Conservation (phyloP, 495 filamentous ascomycete genomes). For the Neurospora sublineolata region DNA sequence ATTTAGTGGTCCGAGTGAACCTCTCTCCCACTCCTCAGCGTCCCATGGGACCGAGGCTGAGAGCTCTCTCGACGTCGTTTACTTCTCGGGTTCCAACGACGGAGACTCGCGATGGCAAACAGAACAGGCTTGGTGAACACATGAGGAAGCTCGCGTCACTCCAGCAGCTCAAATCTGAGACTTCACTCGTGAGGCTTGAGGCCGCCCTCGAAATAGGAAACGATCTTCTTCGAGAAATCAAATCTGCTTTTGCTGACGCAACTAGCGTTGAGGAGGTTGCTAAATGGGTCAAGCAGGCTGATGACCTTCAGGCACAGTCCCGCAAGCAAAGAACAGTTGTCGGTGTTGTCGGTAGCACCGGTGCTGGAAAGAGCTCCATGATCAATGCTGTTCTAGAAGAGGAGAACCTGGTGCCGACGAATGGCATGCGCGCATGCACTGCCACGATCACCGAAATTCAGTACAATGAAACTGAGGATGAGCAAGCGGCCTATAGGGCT, state of each 20-base stretch:
- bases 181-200: constrained; percentile 16
- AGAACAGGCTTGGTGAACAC: not conserved
- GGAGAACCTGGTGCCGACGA: constrained; percentile 30
- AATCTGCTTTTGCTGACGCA: constrained; percentile 3
- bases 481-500: constrained; percentile 38
- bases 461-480: constrained; percentile 39
- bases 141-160: not conserved
- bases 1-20: not conserved
- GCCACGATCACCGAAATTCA: constrained; percentile 56
- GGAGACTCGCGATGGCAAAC: not conserved
- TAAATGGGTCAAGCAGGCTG: constrained; percentile 35
- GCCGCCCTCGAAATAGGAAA: constrained; percentile 8
- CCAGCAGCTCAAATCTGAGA: not conserved
- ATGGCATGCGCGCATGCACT: constrained; percentile 46
- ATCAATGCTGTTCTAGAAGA: constrained; percentile 52
- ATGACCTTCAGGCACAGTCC: constrained; percentile 11
- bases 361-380: constrained; percentile 48
- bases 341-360: constrained; percentile 48
- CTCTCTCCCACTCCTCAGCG: not conserved
- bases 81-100: not conserved
- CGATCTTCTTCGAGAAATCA: constrained; percentile 12
- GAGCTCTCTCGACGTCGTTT: not conserved
- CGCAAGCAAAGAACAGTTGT: constrained; percentile 30
- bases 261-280: constrained; percentile 5
- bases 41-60: not conserved